Conservation (phyloP, 176 grass and related monocot species). For the Aegilops speltoides region DNA sequence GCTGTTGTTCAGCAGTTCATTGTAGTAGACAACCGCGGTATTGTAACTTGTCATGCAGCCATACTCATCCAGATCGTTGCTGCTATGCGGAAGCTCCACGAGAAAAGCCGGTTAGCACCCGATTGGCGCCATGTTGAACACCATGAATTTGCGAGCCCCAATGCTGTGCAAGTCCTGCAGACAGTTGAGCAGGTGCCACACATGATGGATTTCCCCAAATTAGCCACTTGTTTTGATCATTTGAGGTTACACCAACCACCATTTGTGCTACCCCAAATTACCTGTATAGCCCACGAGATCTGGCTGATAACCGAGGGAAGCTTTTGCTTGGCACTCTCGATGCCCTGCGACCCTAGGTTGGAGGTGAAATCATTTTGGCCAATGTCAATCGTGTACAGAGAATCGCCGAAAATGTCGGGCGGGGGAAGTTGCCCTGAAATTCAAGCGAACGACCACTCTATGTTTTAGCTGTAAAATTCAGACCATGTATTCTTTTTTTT, state of each 20-base stretch:
- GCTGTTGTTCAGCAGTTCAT: slow-evolving; percentile 45
- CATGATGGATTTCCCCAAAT: not conserved
- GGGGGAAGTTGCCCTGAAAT: too few relatives aligned
- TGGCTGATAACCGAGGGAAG: slow-evolving; percentile 55
- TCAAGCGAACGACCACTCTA: too few relatives aligned
- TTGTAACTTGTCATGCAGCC: slow-evolving; percentile 67
- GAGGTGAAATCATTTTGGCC: slow-evolving; percentile 88
- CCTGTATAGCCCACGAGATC: slow-evolving; percentile 55
- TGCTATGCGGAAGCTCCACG: slow-evolving; percentile 25
- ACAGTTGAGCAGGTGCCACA: not conserved
- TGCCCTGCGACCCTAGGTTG: slow-evolving; percentile 43
- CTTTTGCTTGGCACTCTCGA: slow-evolving; percentile 39
- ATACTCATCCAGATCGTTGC: slow-evolving; percentile 41
- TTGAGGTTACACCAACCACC: not conserved
- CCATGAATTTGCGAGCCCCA: slow-evolving; percentile 55
- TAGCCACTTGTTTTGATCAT: not conserved
- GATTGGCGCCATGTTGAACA: slow-evolving; percentile 64
- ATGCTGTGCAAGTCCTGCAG: slow-evolving; percentile 58
- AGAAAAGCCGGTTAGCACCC: slow-evolving; percentile 81
- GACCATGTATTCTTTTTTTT: too few relatives aligned
- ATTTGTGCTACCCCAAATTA: not conserved
- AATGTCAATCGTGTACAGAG: slow-evolving; percentile 77
- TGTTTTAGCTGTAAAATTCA: too few relatives aligned
- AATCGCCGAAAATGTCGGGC: not conserved
- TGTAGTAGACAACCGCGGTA: slow-evolving; percentile 53